phyloP scores from a whole-genome alignment of 306 rosid genomes.

The Adenanthera pavonina region DNA sequence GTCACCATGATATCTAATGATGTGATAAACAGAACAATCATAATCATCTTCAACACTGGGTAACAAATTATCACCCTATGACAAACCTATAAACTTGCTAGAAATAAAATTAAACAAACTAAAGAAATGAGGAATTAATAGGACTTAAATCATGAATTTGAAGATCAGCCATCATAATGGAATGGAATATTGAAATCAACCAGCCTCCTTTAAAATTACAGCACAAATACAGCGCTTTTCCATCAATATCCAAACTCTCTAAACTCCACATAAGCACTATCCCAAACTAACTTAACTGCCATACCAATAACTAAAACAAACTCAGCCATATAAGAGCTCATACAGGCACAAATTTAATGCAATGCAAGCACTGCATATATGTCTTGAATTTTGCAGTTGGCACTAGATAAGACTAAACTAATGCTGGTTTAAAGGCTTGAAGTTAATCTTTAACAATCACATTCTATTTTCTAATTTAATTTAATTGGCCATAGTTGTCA shows the following conservation, averaged over 20 bases:
- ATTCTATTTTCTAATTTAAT: slow-evolving; percentile 26
- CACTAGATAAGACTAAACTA: slow-evolving; percentile 36
- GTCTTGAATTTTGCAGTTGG: slow-evolving; percentile 8
- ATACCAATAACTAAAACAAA: slow-evolving; percentile 37
- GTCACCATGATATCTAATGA: too few species aligned
- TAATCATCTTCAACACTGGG: too few species aligned
- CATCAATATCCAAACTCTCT: slow-evolving; percentile 33
- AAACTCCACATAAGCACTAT: slow-evolving; percentile 28
- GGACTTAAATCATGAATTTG: background rate
- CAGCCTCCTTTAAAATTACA: slow-evolving; percentile 22
- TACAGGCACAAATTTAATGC: slow-evolving; percentile 39
- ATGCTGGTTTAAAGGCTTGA: slow-evolving; percentile 24
- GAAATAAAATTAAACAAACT: background rate
- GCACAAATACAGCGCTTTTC: slow-evolving; percentile 28
- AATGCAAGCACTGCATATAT: slow-evolving; percentile 33
- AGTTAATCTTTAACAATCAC: slow-evolving; percentile 37
- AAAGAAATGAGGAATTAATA: background rate
- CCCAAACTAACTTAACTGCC: slow-evolving; percentile 35
- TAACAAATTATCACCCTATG: background rate
- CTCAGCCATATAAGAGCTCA: slow-evolving; percentile 15
- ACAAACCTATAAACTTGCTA: background rate
- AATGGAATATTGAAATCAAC: slow-evolving; percentile 34
- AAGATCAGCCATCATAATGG: slow-evolving; percentile 12
- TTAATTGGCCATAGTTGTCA: slow-evolving; percentile 32
- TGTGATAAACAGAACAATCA: too few species aligned